phyloP scores from a whole-genome alignment of 257 asterid species.

The Solanum sejunctum region DNA sequence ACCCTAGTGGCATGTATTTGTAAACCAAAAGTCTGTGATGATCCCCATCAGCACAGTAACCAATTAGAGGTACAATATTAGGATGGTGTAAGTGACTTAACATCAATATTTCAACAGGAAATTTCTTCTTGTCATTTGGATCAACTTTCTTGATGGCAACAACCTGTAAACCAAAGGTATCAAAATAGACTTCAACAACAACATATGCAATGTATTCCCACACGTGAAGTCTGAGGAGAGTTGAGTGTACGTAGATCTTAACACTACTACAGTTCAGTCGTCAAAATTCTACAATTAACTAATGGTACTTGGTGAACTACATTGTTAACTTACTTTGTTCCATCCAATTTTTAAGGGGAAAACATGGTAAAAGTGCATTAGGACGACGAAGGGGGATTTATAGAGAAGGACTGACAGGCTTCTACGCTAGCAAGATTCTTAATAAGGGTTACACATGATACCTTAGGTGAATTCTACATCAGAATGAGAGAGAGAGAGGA shows the following conservation, averaged over 20 bases:
- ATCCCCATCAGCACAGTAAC: conserved; percentile 85
- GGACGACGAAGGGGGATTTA: no score
- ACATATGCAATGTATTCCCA: no score
- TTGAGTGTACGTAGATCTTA: not conserved
- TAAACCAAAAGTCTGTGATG: conserved; percentile 87
- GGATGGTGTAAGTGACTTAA: conserved; percentile 68
- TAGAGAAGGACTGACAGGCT: no score
- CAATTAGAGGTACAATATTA: conserved; percentile 69
- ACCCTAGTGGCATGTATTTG: conserved; percentile 75
- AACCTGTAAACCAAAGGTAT: conserved; percentile 17
- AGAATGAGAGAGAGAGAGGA: no score
- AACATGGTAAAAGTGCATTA: not conserved
- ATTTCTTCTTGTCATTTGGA: conserved; percentile 69
- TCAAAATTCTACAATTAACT: not conserved
- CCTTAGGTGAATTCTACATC: no score
- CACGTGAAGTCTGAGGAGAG: no score
- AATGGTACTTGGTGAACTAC: not conserved
- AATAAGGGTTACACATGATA: no score
- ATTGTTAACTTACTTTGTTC: not conserved
- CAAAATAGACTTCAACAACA: no score
- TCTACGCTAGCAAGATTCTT: no score
- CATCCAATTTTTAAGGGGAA: not conserved
- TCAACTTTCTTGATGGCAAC: conserved; percentile 89
- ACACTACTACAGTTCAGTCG: not conserved
- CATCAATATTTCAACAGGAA: conserved; percentile 84